Conservation (phyloP, 495 filamentous ascomycete genomes). For the Lepraria neglecta region DNA sequence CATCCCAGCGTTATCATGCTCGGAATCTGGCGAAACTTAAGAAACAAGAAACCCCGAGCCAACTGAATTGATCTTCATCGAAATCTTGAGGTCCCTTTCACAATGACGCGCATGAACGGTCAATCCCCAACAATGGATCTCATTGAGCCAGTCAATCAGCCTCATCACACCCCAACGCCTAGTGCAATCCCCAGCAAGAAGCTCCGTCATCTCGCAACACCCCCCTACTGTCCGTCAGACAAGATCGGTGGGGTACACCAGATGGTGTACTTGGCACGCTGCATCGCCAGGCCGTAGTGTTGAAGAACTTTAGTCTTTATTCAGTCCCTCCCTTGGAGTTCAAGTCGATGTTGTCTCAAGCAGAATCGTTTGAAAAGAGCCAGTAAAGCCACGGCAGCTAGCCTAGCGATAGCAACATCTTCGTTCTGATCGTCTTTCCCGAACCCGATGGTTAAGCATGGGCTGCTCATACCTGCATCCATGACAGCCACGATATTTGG, state of each 20-base stretch:
- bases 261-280: background rate
- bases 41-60: too few species aligned
- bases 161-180: background rate
- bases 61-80: background rate
- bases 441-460: slow-evolving; percentile 15
- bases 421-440: slow-evolving; percentile 5
- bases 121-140: slow-evolving; percentile 18
- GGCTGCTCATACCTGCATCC: background rate
- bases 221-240: background rate
- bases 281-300: slow-evolving; percentile 15
- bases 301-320: background rate
- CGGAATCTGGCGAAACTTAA: too few species aligned
- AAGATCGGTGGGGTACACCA: slow-evolving; percentile 9
- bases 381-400: background rate
- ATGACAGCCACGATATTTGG: background rate
- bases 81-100: slow-evolving; percentile 7
- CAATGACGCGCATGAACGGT: slow-evolving; percentile 3
- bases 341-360: background rate
- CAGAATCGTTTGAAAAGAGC: slow-evolving; percentile 13
- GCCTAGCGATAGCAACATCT: background rate
- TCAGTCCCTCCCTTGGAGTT: background rate
- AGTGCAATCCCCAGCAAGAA: slow-evolving; percentile 2
- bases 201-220: background rate
- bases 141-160: slow-evolving; percentile 17
- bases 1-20: too few species aligned